These are phyloP conservation scores for Fusarium protoensiforme DNA, from an alignment of 2,329 filamentous ascomycete genomes.

Conservation along the genomic window DNA sequence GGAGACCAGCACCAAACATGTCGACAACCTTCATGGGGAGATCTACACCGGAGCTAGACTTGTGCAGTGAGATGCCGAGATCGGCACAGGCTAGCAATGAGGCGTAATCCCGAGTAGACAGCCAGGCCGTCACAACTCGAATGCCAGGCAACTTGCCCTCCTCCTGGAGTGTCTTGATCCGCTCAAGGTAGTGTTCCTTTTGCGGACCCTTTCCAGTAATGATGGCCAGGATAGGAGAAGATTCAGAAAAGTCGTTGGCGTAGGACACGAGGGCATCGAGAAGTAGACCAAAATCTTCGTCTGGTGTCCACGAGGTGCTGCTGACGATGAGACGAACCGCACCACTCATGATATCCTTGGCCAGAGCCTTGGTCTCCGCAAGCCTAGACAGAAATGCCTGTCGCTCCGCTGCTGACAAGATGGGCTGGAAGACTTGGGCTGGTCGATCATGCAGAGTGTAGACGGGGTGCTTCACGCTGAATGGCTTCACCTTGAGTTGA, in stretches of 20 bases:
- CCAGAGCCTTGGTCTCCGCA: slow-evolving; percentile 70
- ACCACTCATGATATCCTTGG: slow-evolving; percentile 67
- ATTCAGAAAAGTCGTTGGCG: slow-evolving; percentile 58
- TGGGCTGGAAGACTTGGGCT: slow-evolving; percentile 81
- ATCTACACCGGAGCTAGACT: slow-evolving; percentile 92
- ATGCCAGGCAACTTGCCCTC: slow-evolving; percentile 75
- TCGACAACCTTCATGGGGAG: slow-evolving; percentile 99
- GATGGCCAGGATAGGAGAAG: slow-evolving; percentile 81
- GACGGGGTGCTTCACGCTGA: slow-evolving; percentile 72
- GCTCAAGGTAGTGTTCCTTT: slow-evolving; percentile 77
- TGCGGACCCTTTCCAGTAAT: slow-evolving; percentile 96
- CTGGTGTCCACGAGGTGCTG: slow-evolving; percentile 96
- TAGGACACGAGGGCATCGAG: slow-evolving; percentile 85
- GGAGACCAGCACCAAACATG: slow-evolving; percentile 96
- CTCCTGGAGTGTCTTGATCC: slow-evolving; percentile 70
- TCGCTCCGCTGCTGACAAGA: slow-evolving; percentile 60
- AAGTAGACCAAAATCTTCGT: slow-evolving; percentile 92
- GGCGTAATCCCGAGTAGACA: slow-evolving; percentile 87
- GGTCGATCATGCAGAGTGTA: slow-evolving; percentile 88
- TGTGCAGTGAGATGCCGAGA: slow-evolving; percentile 91
- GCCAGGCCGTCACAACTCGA: slow-evolving; percentile 83
- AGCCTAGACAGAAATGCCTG: slow-evolving; percentile 72
- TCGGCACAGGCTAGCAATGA: slow-evolving; percentile 85
- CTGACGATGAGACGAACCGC: slow-evolving; percentile 81
- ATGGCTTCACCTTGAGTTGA: slow-evolving; percentile 72